Evolutionary conservation across 2,329 filamentous ascomycete genomes (phyloP), one percentile per base, ranked within the genome.

Genomic region (Exophiala aquamarina): DNA sequence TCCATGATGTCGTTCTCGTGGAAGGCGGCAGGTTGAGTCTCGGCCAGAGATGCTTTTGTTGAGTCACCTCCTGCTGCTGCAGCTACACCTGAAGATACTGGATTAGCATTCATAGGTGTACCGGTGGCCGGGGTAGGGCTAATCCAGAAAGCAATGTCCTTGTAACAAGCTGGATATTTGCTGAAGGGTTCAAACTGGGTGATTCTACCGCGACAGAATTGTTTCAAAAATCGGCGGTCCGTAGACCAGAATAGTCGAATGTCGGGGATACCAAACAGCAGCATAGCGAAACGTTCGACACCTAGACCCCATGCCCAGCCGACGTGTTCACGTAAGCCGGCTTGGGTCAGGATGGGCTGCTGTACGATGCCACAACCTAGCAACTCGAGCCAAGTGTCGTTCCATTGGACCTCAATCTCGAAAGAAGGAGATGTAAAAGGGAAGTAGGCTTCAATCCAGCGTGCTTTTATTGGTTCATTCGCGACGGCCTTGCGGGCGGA

Each of bases 1-100:
- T 97, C 93, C 92, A 97, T 97, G 41, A 97, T 76, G 67, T 98
- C 93, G 69, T 97, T 97, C 66, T 94, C 91, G 66, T 97, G 92
- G 64, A 95, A 89, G 3, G 69, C 52, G 8, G 56, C 52, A 62
- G 14, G 67, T 54, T 19, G 63, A 58, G 23, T 70, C 68, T 37
- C 68, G 65, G 18, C 66, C 63, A 31, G 66, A 60, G 52, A 66
- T 65, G 55, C 57, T 54, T 54, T 67, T 58, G 52, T 67, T 63
- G 58, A 55, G 61, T 52, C 63, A 66, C 58, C 18, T 60, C 67
- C 37, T 60, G 59, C 41, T 55, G 66, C 39, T 58, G 51, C 50
- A n/a, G 58, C 58, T 14, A 45, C 51, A 14, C 53, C 66, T 48
- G 61, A 68, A 34, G 56, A 63, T 3, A 57, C 61, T 43, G 70